These are phyloP conservation scores for Teratosphaeria nubilosa DNA, from an alignment of 2,329 filamentous ascomycete genomes.

Conservation along the genomic window DNA sequence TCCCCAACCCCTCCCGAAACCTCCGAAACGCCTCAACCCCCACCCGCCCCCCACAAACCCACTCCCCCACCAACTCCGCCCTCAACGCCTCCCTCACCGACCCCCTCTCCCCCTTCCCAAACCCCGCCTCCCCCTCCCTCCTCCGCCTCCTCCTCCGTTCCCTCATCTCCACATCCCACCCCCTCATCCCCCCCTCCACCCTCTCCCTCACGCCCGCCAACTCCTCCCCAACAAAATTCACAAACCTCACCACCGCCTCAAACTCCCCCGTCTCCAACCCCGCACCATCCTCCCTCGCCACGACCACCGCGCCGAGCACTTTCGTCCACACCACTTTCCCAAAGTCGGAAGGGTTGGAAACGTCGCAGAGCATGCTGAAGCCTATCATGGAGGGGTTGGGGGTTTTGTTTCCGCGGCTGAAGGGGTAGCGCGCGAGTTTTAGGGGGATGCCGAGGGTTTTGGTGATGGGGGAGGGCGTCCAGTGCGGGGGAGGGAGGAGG, in stretches of 20 bases:
- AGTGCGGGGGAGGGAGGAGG: neutral
- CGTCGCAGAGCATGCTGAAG: neutral
- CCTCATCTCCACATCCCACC: neutral
- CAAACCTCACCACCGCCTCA: neutral
- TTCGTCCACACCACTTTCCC: neutral
- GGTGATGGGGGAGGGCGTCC: neutral
- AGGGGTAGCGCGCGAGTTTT: neutral
- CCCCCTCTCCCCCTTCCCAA: neutral
- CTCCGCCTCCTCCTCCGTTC: neutral
- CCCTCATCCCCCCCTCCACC: neutral
- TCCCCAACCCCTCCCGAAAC: slow-evolving; percentile 1
- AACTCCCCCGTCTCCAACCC: neutral
- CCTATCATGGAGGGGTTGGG: neutral
- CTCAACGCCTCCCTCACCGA: neutral
- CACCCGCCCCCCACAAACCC: neutral
- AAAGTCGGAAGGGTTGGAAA: neutral
- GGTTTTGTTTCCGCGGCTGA: neutral
- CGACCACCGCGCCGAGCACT: neutral
- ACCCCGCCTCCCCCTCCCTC: neutral
- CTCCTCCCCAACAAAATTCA: neutral
- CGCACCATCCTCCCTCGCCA: neutral
- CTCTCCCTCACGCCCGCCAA: neutral
- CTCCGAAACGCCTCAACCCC: neutral
- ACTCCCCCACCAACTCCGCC: neutral
- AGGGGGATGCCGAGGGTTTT: neutral